These are phyloP conservation scores for Vitis rotundifolia DNA, from an alignment of 164 flowering plant genomes.

Conservation along the genomic window DNA sequence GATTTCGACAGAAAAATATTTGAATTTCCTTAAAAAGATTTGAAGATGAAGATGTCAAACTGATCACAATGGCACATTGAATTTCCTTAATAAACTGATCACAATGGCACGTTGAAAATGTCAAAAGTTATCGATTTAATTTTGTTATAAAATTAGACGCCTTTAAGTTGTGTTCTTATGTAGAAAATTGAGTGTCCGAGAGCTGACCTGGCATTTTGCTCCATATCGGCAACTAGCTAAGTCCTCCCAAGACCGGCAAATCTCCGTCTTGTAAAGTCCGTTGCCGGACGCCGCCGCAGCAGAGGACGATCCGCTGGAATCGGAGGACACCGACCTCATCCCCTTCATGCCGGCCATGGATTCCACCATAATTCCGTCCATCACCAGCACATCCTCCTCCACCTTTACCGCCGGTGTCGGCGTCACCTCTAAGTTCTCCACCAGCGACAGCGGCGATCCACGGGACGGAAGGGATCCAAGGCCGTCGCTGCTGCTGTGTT, in stretches of 20 bases:
- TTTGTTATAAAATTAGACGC: too few species aligned
- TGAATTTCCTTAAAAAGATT: too few species aligned
- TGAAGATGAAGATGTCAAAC: too few species aligned
- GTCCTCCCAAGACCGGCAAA: constrained; percentile 22
- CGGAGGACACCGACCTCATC: not conserved
- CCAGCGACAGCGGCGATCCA: constrained; percentile 7
- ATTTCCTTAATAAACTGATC: too few species aligned
- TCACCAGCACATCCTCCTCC: constrained; percentile 59
- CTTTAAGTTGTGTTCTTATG: not conserved
- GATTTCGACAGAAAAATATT: too few species aligned
- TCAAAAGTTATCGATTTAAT: too few species aligned
- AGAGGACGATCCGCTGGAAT: constrained; percentile 3
- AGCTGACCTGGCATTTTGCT: constrained; percentile 27
- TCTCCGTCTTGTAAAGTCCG: constrained; percentile 12
- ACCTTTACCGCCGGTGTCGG: constrained; percentile 14
- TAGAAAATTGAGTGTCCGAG: not conserved
- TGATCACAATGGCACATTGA: too few species aligned
- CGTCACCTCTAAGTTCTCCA: not conserved
- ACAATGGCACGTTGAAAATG: too few species aligned
- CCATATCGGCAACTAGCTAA: constrained; percentile 16
- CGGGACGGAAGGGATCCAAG: too few species aligned
- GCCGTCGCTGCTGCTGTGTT: too few species aligned
- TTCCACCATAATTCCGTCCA: constrained; percentile 54
- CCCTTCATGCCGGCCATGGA: constrained; percentile 11
- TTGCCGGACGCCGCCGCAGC: constrained; percentile 7